Evolutionary conservation across 495 filamentous ascomycete species (phyloP).

Genomic region (Parathielavia appendiculata): DNA sequence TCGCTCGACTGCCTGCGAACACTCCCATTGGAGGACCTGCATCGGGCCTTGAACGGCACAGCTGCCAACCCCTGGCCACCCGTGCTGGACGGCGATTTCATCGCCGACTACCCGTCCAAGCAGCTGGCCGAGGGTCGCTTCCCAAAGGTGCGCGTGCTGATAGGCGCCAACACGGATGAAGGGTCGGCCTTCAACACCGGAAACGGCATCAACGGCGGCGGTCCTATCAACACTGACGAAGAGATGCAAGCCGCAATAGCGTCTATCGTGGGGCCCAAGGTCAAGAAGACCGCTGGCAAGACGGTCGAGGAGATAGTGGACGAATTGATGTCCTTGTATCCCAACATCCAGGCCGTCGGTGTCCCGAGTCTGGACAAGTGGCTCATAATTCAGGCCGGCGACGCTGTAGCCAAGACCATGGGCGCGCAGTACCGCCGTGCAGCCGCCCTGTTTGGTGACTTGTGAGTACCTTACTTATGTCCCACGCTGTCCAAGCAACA

Average conservation of each 20-base stretch:
- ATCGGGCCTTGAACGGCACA: neutral
- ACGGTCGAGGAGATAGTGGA: neutral
- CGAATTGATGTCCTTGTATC: neutral
- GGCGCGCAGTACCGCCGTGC: neutral
- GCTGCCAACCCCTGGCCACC: neutral
- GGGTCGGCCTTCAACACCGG: neutral
- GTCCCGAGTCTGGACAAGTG: slow-evolving; percentile 5
- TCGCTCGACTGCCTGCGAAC: slow-evolving; percentile 40
- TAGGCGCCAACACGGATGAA: slow-evolving; percentile 1
- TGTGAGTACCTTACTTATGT: too few species aligned
- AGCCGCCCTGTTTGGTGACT: slow-evolving; percentile 2
- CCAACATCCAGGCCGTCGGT: slow-evolving; percentile 5
- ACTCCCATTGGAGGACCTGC: slow-evolving; percentile 51
- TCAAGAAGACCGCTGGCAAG: slow-evolving; percentile 1
- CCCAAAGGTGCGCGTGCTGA: slow-evolving; percentile 25
- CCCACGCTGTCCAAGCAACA: neutral
- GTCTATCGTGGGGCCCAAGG: neutral
- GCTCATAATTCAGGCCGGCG: slow-evolving; percentile 2
- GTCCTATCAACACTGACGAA: slow-evolving; percentile 2
- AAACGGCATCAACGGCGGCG: neutral
- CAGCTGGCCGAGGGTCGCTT: slow-evolving; percentile 48
- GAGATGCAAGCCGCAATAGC: neutral
- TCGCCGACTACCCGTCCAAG: slow-evolving; percentile 49
- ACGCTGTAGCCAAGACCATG: neutral
- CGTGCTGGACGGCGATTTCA: slow-evolving; percentile 31